Evolutionary conservation across 2,329 filamentous ascomycete species (phyloP).

Genomic region (Capronia americana): DNA sequence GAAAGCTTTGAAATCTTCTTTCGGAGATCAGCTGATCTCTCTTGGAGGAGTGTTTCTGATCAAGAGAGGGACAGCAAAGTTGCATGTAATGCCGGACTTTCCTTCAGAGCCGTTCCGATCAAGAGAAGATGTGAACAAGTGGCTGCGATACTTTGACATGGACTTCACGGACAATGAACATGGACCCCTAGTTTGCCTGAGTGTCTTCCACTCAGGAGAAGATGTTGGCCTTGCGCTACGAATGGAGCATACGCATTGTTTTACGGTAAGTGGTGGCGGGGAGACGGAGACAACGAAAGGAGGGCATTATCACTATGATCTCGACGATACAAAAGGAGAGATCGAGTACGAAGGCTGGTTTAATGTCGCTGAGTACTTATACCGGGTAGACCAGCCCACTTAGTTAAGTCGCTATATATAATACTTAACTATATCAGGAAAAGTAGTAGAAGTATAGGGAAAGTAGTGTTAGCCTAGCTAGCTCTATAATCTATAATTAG

Average conservation of each 20-base stretch:
- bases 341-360: slow-evolving; percentile 58
- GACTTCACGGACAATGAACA: slow-evolving; percentile 24
- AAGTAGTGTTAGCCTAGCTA: too few relatives aligned
- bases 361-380: slow-evolving; percentile 51
- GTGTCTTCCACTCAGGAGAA: slow-evolving; percentile 53
- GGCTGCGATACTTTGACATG: slow-evolving; percentile 50
- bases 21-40: slow-evolving; percentile 48
- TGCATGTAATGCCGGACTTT: slow-evolving; percentile 58
- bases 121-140: slow-evolving; percentile 44
- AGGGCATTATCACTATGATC: slow-evolving; percentile 55
- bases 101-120: slow-evolving; percentile 44
- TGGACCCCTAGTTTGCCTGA: slow-evolving; percentile 50
- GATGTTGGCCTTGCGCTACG: slow-evolving; percentile 48
- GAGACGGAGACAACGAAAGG: slow-evolving; percentile 40
- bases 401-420: too few relatives aligned
- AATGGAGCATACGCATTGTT: slow-evolving; percentile 59
- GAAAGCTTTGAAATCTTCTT: slow-evolving; percentile 41
- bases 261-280: slow-evolving; percentile 40
- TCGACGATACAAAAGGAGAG: slow-evolving; percentile 43
- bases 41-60: slow-evolving; percentile 53
- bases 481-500: too few relatives aligned
- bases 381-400: slow-evolving; percentile 50
- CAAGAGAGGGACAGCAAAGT: slow-evolving; percentile 46
- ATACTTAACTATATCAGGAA: too few relatives aligned
- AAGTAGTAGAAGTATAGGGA: too few relatives aligned